These are phyloP conservation scores for Zasmidium angulare DNA, from an alignment of 2,329 filamentous ascomycete genomes.

Conservation along the genomic window DNA sequence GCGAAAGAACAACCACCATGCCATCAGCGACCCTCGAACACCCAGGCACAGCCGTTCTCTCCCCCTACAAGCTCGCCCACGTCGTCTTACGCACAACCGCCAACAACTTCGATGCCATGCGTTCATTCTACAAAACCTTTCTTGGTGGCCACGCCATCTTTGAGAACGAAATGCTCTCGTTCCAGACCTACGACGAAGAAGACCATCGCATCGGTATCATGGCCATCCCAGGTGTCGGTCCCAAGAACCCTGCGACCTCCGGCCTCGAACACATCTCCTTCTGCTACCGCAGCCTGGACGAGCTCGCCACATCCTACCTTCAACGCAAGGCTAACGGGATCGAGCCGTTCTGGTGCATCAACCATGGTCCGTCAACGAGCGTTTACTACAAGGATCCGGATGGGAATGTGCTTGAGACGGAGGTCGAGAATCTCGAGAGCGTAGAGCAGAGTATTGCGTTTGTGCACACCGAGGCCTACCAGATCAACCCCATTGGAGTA, in stretches of 20 bases:
- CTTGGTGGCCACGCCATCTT: constrained; percentile 22
- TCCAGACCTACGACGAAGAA: constrained; percentile 31
- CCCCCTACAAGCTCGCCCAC: constrained; percentile 26
- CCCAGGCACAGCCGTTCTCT: constrained; percentile 16
- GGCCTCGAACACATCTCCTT: constrained; percentile 32
- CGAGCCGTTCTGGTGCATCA: constrained; percentile 23
- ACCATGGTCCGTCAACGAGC: constrained; percentile 26
- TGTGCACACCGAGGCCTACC: constrained; percentile 41
- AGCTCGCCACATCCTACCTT: constrained; percentile 20
- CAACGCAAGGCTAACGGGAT: constrained; percentile 24
- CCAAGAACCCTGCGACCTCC: constrained; percentile 14
- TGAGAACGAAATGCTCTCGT: constrained; percentile 21
- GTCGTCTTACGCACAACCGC: constrained; percentile 32
- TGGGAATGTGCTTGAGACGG: constrained; percentile 24
- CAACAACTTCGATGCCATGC: constrained; percentile 24
- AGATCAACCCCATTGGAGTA: constrained; percentile 46
- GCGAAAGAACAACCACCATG: neutral
- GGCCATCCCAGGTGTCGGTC: constrained; percentile 7
- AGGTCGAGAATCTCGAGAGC: constrained; percentile 27
- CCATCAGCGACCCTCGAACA: constrained; percentile 9
- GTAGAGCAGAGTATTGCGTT: constrained; percentile 39
- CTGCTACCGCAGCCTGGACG: constrained; percentile 22
- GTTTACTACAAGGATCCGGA: constrained; percentile 30
- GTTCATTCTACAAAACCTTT: constrained; percentile 28
- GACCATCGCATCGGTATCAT: constrained; percentile 30